Evolutionary conservation across 148 eudicot genomes (phyloP).

Genomic region (Fagopyrum homotropicum): DNA sequence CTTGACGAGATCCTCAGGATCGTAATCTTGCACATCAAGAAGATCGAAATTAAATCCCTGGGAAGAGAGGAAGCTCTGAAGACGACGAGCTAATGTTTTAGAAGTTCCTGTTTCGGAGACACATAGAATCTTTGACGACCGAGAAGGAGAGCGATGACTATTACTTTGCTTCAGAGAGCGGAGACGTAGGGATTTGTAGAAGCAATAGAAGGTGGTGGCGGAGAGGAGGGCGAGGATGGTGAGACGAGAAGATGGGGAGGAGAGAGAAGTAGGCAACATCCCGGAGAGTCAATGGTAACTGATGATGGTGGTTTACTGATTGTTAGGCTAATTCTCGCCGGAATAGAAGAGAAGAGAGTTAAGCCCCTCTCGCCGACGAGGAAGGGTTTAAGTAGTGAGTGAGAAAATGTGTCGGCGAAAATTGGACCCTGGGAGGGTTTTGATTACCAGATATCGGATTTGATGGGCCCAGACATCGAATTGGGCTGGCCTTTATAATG

Average conservation of each 20-base stretch:
- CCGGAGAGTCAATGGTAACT: neutral
- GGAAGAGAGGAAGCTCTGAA: slow-evolving; percentile 35
- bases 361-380: slow-evolving; percentile 1
- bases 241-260: slow-evolving; percentile 42
- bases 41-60: slow-evolving; percentile 45
- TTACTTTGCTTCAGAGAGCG: slow-evolving; percentile 17
- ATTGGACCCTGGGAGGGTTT: neutral
- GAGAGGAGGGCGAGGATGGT: slow-evolving; percentile 74
- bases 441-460: neutral
- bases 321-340: neutral
- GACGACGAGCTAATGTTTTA: slow-evolving; percentile 74
- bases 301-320: neutral
- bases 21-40: slow-evolving; percentile 57
- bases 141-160: slow-evolving; percentile 18
- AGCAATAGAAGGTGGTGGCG: slow-evolving; percentile 69
- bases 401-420: neutral
- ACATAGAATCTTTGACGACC: slow-evolving; percentile 56
- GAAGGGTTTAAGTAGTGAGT: slow-evolving; percentile 11
- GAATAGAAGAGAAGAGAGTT: neutral
- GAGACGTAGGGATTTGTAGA: slow-evolving; percentile 73
- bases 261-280: slow-evolving; percentile 10
- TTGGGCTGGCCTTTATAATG: neutral
- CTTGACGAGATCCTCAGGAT: slow-evolving; percentile 73
- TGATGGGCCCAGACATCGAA: neutral
- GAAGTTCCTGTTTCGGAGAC: slow-evolving; percentile 68